Conservation (phyloP, 2,329 filamentous ascomycete genomes). For the Aspergillus nomiae region DNA sequence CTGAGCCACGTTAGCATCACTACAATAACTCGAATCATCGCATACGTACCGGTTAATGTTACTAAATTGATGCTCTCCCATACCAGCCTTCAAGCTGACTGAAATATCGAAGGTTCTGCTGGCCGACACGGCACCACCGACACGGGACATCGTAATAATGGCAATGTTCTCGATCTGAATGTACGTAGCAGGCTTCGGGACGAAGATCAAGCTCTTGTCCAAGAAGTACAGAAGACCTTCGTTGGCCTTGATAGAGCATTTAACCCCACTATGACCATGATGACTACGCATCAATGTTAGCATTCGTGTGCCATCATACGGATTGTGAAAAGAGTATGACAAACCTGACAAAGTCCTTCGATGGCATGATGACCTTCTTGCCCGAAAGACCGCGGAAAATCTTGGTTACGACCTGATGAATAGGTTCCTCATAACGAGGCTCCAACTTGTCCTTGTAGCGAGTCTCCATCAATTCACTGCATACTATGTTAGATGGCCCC, state of each 20-base stretch:
- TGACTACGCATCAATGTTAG: conserved; percentile 55
- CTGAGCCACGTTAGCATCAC: conserved; percentile 38
- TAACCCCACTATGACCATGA: conserved; percentile 91
- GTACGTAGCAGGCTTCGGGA: conserved; percentile 96
- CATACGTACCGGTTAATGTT: conserved; percentile 81
- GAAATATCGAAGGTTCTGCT: conserved; percentile 97
- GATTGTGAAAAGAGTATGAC: conserved; percentile 7
- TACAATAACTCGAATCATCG: neutral
- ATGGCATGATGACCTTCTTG: conserved; percentile 92
- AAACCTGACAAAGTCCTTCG: conserved; percentile 85
- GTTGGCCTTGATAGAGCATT: conserved; percentile 99
- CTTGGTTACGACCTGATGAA: conserved; percentile 90
- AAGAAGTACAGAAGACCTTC: conserved; percentile 96
- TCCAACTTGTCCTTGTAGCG: conserved; percentile 90
- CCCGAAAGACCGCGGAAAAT: conserved; percentile 93
- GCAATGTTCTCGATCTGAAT: conserved; percentile 92
- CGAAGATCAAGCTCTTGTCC: conserved; percentile 98
- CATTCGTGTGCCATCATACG: neutral
- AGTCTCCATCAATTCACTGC: conserved; percentile 70
- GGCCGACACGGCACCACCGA: conserved; percentile 89
- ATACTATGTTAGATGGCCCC: conserved; percentile 14
- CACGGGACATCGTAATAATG: conserved; percentile 91
- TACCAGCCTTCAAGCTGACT: conserved; percentile 83
- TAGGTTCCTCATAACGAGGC: conserved; percentile 87
- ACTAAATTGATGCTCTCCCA: conserved; percentile 90